Evolutionary conservation across 306 rosid species (phyloP).

Genomic region (Luffa aegyptiaca): DNA sequence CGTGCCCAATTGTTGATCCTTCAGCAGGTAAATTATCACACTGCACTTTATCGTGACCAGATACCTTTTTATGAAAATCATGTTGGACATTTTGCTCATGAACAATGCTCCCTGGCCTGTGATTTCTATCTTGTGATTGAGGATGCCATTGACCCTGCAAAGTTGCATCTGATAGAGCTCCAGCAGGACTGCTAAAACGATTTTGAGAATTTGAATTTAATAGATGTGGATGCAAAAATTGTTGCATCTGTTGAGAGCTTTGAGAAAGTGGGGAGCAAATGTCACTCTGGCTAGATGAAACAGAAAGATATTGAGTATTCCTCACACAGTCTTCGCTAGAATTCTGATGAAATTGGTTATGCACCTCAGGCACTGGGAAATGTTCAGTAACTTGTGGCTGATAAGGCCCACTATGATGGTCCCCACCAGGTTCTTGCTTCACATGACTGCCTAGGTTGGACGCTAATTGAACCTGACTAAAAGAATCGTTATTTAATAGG

Average conservation of each 20-base stretch:
- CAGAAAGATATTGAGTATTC: slow-evolving; percentile 44
- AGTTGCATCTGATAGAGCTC: slow-evolving; percentile 46
- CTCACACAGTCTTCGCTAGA: slow-evolving; percentile 45
- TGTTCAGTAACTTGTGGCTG: slow-evolving; percentile 49
- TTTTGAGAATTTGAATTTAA: slow-evolving; percentile 51
- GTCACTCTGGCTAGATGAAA: slow-evolving; percentile 47
- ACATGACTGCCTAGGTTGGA: slow-evolving; percentile 48
- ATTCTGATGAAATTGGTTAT: slow-evolving; percentile 63
- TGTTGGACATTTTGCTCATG: slow-evolving; percentile 37
- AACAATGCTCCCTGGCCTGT: slow-evolving; percentile 17
- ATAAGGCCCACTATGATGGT: slow-evolving; percentile 48
- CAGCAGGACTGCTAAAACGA: slow-evolving; percentile 57
- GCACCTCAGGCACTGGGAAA: slow-evolving; percentile 58
- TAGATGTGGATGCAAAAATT: slow-evolving; percentile 39
- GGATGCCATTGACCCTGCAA: slow-evolving; percentile 41
- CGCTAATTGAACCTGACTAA: slow-evolving; percentile 51
- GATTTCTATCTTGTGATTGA: slow-evolving; percentile 28
- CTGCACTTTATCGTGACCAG: slow-evolving; percentile 68
- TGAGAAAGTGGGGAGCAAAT: slow-evolving; percentile 44
- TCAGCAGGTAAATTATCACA: slow-evolving; percentile 71
- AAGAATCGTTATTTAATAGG: slow-evolving; percentile 40
- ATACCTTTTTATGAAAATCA: slow-evolving; percentile 40
- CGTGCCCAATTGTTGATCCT: slow-evolving; percentile 53
- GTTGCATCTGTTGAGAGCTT: slow-evolving; percentile 53
- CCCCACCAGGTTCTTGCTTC: slow-evolving; percentile 58